A percentile compares a stretch with the other conserved stretches of the same genome.
Conservation (phyloP, 768 basidiomycete genomes). For the Boletus eberwhitei region DNA sequence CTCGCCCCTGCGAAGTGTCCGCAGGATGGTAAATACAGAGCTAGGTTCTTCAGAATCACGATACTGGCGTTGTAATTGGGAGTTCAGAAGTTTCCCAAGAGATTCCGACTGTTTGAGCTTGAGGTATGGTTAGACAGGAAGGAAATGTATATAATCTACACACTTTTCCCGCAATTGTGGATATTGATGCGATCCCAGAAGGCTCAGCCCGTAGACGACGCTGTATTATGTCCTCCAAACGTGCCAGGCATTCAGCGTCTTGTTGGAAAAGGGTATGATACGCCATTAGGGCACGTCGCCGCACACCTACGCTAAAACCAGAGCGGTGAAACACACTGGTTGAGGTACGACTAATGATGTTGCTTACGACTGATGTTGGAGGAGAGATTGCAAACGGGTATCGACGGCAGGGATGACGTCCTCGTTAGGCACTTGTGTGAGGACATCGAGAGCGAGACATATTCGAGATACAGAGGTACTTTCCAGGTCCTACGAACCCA, state of each 20-base stretch:
- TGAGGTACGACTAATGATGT: constrained; percentile 25
- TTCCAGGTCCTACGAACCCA: constrained; percentile 61
- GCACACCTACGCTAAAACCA: constrained; percentile 49
- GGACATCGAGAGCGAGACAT: constrained; percentile 67
- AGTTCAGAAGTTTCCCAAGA: constrained; percentile 23
- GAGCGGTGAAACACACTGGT: constrained; percentile 2
- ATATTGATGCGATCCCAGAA: constrained; percentile 3
- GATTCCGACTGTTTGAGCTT: constrained; percentile 25
- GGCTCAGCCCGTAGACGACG: constrained; percentile 12
- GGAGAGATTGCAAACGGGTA: constrained; percentile 56
- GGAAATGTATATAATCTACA: neutral
- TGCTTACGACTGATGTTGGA: constrained; percentile 76
- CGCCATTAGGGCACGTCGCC: constrained; percentile 59
- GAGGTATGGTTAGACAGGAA: constrained; percentile 2
- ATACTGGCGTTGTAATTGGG: constrained; percentile 14
- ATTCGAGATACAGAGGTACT: constrained; percentile 51
- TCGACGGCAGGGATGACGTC: constrained; percentile 78
- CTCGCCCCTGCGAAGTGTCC: constrained; percentile 21
- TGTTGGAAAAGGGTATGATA: constrained; percentile 49
- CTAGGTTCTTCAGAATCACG: constrained; percentile 6
- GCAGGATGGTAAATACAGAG: constrained; percentile 16
- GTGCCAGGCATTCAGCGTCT: constrained; percentile 45
- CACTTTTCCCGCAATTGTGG: constrained; percentile 23
- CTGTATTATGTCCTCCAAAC: constrained; percentile 31
- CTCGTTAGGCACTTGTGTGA: constrained; percentile 58